Base-by-base conservation (phyloP, 2,329 filamentous ascomycete species). In the Orbilia quercus region DNA sequence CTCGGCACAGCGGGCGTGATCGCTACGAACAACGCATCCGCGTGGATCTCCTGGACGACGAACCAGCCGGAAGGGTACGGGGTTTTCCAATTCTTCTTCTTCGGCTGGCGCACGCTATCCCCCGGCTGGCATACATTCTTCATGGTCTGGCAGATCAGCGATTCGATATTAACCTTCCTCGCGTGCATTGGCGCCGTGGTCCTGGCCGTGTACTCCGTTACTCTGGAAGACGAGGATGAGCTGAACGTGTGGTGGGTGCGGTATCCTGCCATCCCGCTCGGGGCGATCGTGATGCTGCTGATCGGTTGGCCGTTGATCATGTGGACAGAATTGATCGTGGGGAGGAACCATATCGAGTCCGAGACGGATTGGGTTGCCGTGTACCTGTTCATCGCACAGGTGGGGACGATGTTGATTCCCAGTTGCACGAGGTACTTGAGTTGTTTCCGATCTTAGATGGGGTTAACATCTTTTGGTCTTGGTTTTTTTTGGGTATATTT, bases 11-110 rank as follows among this genome's bases (percentile, higher is more conserved):
- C 40, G 11, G 59, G 65, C 1, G 65, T 70, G 12, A 44, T 70
- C 7, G 16, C 64, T 1, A 11, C 67, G 25, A 70, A 70, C 48
- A 70, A 59, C 9, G 65, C 55, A n/a, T 45, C 65, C 7, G 22
- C 65, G 14, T 70, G 65, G 65, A 44, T 36, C 9, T 31, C 40
- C 23, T 70, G 65, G 65, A 60, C 65, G 14, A 67, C 57, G 18
- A 67, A 67, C 28, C 59, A 53, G 20, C 28, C 4, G 12, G 65
- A 66, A 22, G 59, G 65, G 18, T 64, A 40, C 28, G 65, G 65
- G 12, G 47, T 25, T 2, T 70, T 57, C 23, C 59, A 66, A n/a
- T 67, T 70, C 45, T 70, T 70, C 14, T 70, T 65, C 20, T 70
- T 58, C 11, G 55, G 55, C 5, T 60, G 55, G 55, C 6, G 44